Conservation (phyloP, 1,284 basidiomycete species). For the Irpex sp. region DNA sequence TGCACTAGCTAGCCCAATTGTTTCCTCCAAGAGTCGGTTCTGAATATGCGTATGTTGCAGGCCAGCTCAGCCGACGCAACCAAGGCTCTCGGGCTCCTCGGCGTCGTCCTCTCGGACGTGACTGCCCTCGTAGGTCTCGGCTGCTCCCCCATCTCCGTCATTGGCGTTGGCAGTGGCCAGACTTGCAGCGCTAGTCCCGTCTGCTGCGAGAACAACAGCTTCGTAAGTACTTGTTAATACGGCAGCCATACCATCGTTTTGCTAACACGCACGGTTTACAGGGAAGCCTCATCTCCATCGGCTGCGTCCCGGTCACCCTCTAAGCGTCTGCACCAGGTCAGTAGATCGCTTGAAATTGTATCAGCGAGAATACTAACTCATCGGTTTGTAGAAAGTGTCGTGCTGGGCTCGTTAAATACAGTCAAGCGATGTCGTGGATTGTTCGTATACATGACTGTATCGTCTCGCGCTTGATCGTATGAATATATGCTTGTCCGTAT, state of each 20-base stretch:
- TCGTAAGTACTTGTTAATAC: not conserved
- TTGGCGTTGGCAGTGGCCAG: slow-evolving; percentile 17
- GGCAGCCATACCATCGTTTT: too few species aligned
- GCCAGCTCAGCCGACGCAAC: slow-evolving; percentile 7
- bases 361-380: not conserved
- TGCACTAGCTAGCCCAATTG: too few species aligned
- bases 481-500: not conserved
- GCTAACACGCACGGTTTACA: not conserved
- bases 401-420: not conserved
- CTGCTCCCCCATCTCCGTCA: slow-evolving; percentile 23
- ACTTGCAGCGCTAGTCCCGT: slow-evolving; percentile 17
- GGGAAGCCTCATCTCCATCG: slow-evolving; percentile 21
- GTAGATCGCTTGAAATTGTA: not conserved
- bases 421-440: not conserved
- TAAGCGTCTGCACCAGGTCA: slow-evolving; percentile 4
- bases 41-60: slow-evolving; percentile 2
- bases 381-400: not conserved
- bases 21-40: too few species aligned
- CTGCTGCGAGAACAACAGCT: slow-evolving; percentile 23
- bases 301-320: slow-evolving; percentile 21
- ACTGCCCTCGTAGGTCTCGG: slow-evolving; percentile 17
- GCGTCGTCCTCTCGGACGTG: slow-evolving; percentile 18
- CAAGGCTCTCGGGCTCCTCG: slow-evolving; percentile 13
- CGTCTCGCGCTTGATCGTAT: not conserved
- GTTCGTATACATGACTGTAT: not conserved